These are phyloP conservation scores for Diutina pseudorugosa DNA, from an alignment of 1,139 yeast genomes.

Conservation along the genomic window DNA sequence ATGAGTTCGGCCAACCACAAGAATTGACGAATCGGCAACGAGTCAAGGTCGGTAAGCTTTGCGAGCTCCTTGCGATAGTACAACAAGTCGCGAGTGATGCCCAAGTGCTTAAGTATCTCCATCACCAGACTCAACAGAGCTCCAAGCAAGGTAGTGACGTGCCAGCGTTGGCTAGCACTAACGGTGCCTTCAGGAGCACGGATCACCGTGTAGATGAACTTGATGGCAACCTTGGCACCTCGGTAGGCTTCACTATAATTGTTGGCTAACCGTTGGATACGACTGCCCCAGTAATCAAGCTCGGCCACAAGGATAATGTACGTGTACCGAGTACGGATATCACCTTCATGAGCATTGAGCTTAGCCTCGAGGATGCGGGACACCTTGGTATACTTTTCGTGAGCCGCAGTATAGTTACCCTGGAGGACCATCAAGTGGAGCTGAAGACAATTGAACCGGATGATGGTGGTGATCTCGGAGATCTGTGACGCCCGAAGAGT, in stretches of 20 bases:
- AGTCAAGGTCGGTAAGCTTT: not conserved
- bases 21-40: not conserved
- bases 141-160: not conserved
- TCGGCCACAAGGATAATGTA: not conserved
- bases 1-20: not conserved
- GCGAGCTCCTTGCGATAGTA: not conserved
- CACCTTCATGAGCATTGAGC: not conserved
- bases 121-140: not conserved
- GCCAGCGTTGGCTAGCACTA: not conserved
- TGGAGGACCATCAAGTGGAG: not conserved
- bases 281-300: not conserved
- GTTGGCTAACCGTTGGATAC: not conserved
- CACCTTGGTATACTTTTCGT: not conserved
- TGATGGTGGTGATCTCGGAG: not conserved
- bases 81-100: not conserved
- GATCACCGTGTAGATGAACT: not conserved
- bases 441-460: not conserved
- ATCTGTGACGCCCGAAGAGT: not conserved
- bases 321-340: not conserved
- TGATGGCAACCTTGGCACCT: not conserved
- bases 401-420: not conserved
- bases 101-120: not conserved
- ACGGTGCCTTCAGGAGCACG: not conserved
- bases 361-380: not conserved
- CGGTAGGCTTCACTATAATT: not conserved